These are phyloP conservation scores for Fusarium begoniae DNA, from an alignment of 2,329 filamentous ascomycete genomes.

Conservation along the genomic window DNA sequence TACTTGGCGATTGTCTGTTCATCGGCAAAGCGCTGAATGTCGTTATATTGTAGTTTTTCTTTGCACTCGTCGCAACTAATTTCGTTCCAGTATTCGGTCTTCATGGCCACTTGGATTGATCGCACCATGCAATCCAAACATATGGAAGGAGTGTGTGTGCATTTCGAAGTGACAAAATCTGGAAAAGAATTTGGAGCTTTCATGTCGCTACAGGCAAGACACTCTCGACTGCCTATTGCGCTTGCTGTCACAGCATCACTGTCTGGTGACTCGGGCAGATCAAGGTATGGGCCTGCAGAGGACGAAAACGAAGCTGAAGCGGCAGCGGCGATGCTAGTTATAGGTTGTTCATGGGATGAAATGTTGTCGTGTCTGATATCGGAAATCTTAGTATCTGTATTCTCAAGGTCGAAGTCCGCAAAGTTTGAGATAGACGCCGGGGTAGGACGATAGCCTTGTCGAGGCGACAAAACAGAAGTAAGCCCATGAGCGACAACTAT, in stretches of 20 bases:
- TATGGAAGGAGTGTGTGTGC: slow-evolving; percentile 46
- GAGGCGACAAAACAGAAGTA: not conserved
- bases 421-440: slow-evolving; percentile 34
- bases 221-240: slow-evolving; percentile 35
- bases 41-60: slow-evolving; percentile 52
- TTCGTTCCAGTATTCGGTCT: slow-evolving; percentile 52
- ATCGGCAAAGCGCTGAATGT: slow-evolving; percentile 57
- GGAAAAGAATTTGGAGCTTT: slow-evolving; percentile 47
- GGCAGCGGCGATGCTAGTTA: slow-evolving; percentile 6
- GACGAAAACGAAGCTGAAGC: slow-evolving; percentile 7
- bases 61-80: slow-evolving; percentile 64
- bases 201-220: slow-evolving; percentile 49
- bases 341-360: not conserved
- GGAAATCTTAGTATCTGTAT: not conserved
- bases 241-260: slow-evolving; percentile 40
- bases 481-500: not conserved
- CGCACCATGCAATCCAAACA: slow-evolving; percentile 49
- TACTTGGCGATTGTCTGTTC: slow-evolving; percentile 55
- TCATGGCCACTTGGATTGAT: slow-evolving; percentile 49
- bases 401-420: slow-evolving; percentile 8
- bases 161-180: slow-evolving; percentile 45
- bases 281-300: slow-evolving; percentile 43
- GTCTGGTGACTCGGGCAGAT: slow-evolving; percentile 45
- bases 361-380: not conserved
- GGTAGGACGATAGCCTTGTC: slow-evolving; percentile 33